phyloP scores from a whole-genome alignment of 1,139 yeast species.

The Pichia sp. region DNA sequence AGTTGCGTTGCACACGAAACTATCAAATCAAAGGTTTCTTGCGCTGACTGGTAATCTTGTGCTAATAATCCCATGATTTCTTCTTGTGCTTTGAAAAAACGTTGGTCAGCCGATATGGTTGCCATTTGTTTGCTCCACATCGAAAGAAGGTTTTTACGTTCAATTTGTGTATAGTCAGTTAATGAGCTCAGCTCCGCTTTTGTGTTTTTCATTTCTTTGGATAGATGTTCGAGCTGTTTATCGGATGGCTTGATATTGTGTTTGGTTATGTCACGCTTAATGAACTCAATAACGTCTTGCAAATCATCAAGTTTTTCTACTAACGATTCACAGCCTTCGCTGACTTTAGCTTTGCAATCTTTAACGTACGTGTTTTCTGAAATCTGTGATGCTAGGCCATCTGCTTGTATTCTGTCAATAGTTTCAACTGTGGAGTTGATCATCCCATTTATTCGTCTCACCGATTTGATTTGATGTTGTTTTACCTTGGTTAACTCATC shows the following conservation, averaged over 20 bases:
- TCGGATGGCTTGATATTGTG: slow-evolving; percentile 82
- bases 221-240: slow-evolving; percentile 64
- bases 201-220: slow-evolving; percentile 62
- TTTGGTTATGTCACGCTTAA: slow-evolving; percentile 87
- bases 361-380: slow-evolving; percentile 70
- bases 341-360: slow-evolving; percentile 65
- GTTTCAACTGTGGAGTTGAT: slow-evolving; percentile 44
- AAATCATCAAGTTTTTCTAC: slow-evolving; percentile 84
- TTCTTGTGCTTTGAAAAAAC: slow-evolving; percentile 83
- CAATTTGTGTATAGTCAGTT: slow-evolving; percentile 59
- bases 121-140: slow-evolving; percentile 92
- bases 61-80: slow-evolving; percentile 74
- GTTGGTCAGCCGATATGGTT: slow-evolving; percentile 90
- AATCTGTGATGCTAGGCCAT: slow-evolving; percentile 41
- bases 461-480: slow-evolving; percentile 51
- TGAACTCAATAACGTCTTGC: slow-evolving; percentile 86
- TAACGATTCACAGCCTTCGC: slow-evolving; percentile 70
- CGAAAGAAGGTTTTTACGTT: slow-evolving; percentile 82
- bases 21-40: slow-evolving; percentile 76
- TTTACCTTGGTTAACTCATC: slow-evolving; percentile 29
- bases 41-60: slow-evolving; percentile 75
- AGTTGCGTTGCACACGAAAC: slow-evolving; percentile 82
- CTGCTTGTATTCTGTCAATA: slow-evolving; percentile 46
- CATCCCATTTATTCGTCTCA: slow-evolving; percentile 40
- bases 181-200: slow-evolving; percentile 48